These are phyloP conservation scores for Arabidopsis hybrid DNA, from an alignment of 441 rosid genomes.

Conservation along the genomic window DNA sequence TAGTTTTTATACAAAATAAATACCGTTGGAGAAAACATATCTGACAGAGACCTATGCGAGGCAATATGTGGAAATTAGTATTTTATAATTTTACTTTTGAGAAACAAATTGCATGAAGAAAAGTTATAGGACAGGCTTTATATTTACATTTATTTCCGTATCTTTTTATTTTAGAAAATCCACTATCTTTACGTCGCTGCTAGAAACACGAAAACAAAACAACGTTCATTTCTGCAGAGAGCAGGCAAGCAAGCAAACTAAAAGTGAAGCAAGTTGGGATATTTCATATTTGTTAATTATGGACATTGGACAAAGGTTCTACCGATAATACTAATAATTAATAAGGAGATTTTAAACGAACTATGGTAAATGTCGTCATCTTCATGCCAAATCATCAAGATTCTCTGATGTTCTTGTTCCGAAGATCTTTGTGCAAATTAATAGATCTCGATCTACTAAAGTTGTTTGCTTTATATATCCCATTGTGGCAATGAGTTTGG, in stretches of 20 bases:
- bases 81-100: neutral
- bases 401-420: conserved; percentile 39
- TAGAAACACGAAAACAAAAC: conserved; percentile 52
- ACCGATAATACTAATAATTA: neutral
- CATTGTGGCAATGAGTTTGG: conserved; percentile 1
- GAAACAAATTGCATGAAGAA: conserved; percentile 16
- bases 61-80: conserved; percentile 25
- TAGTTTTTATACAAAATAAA: conserved; percentile 16
- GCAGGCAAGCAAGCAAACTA: conserved; percentile 16
- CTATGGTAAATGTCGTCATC: neutral
- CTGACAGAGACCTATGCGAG: conserved; percentile 32
- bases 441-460: conserved; percentile 26
- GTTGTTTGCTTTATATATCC: neutral
- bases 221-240: conserved; percentile 79
- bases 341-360: neutral
- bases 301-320: neutral
- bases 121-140: conserved; percentile 7
- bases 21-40: conserved; percentile 37
- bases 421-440: conserved; percentile 1
- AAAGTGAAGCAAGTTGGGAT: conserved; percentile 38
- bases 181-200: conserved; percentile 12
- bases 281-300: conserved; percentile 10
- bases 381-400: conserved; percentile 33
- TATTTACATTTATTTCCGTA: conserved; percentile 10
- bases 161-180: neutral